Base-by-base conservation (phyloP, 1,284 basidiomycete genomes). In the Microbotryomycetes sp. region DNA sequence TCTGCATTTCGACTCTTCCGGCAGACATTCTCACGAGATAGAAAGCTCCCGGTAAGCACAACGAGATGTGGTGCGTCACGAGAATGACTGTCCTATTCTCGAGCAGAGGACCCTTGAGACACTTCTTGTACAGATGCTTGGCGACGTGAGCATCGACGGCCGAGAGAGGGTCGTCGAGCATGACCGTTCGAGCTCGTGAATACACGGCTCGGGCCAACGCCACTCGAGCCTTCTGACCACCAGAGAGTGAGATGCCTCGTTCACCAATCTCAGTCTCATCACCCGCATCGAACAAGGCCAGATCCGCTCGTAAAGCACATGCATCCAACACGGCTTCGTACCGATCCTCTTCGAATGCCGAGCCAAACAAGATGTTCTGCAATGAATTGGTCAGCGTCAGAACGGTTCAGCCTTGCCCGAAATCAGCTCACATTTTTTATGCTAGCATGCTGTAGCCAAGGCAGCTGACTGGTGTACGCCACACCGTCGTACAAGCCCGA, bases 251-350 rank as follows among this genome's bases (percentile, higher is more conserved):
- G 29, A 73, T 63, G 6, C 89, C 89, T 65, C 86, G 83, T 76
- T 92, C 87, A 9, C 87, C 87, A 6, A 89, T 66, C 49, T 66
- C 62, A 4, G 63, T 67, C 49, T 64, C 54, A 71, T 98, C 94
- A 3, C 92, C 89, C 71, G 92, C 92, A 74, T 96, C 92, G 30
- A 97, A 80, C 60, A 94, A 91, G 58, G 86, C 83, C 15, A 97
- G 74, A 75, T 97, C 93, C 15, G 84, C 84, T 16, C 82, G 79
- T 16, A 97, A 80, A 0, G 92, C 92, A 72, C 93, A 97, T 7
- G 92, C 92, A 84, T 69, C 67, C n/a, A 74, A 32, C 25, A 72
- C 67, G 63, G 82, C 82, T 53, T 83, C 79, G 73, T 96, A 96
- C 4, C 92, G 81, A 54, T 85, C 82, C 71, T 87, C 83, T 65